A percentile compares a stretch with the other conserved stretches of the same genome.
Evolutionary conservation across 495 filamentous ascomycete genomes (phyloP).

Genomic region (Mytilinidion resinicola): DNA sequence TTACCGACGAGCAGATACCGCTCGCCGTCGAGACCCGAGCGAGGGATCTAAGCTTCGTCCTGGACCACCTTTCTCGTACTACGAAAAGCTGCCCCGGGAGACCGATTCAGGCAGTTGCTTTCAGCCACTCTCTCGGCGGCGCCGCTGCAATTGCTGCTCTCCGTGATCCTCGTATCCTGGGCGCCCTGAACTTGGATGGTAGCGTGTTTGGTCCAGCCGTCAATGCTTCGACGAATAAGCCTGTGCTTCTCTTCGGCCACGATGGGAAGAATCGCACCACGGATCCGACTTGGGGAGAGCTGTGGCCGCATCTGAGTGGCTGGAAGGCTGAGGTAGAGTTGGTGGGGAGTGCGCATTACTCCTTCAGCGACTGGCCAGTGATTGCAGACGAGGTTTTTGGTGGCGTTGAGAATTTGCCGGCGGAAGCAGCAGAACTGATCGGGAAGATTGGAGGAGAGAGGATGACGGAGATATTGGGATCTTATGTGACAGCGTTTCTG

Average conservation of each 20-base stretch:
- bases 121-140: background rate
- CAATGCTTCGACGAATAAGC: background rate
- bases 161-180: background rate
- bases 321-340: slow-evolving; percentile 4
- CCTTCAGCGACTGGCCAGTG: background rate
- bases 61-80: background rate
- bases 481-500: slow-evolving; percentile 7
- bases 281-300: background rate
- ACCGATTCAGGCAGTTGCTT: background rate
- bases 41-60: background rate
- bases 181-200: background rate
- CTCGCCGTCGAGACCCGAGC: background rate
- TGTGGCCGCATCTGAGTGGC: background rate
- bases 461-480: background rate
- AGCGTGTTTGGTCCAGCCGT: background rate
- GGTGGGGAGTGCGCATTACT: slow-evolving; percentile 1
- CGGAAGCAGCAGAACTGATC: background rate
- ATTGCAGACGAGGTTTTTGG: background rate
- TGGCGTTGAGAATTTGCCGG: background rate
- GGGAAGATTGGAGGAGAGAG: slow-evolving; percentile 2
- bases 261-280: background rate
- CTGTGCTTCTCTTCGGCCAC: slow-evolving; percentile 3
- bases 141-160: background rate
- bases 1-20: background rate
- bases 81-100: background rate